Percentiles rank a stretch among this genome's conserved stretches.
Conservation (phyloP, 208 protist species). For the Leishmania aethiopica region DNA sequence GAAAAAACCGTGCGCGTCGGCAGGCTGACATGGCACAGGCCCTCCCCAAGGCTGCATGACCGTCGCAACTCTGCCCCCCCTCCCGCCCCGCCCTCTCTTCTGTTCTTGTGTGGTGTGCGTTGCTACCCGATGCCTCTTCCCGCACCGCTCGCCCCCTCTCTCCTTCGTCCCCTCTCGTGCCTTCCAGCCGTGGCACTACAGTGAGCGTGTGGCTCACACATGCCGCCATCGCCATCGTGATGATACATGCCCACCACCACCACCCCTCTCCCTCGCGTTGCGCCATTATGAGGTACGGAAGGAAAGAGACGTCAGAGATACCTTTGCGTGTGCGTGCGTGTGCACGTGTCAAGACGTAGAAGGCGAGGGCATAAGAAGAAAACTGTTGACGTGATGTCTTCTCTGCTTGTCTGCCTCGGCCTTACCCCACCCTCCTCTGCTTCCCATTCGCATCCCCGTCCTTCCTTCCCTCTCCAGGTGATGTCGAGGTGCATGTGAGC, state of each 20-base stretch:
- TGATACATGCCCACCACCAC: not conserved
- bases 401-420: not conserved
- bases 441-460: not conserved
- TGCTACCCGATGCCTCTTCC: not conserved
- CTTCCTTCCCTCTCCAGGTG: not conserved
- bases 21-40: not conserved
- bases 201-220: not conserved
- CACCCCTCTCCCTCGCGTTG: not conserved
- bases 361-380: not conserved
- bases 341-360: not conserved
- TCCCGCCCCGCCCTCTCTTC: not conserved
- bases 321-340: not conserved
- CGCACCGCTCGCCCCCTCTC: not conserved
- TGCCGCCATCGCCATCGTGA: not conserved
- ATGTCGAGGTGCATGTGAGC: not conserved
- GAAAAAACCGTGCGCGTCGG: conserved; percentile 11
- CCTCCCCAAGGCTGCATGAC: not conserved
- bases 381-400: not conserved
- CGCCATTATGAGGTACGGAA: not conserved
- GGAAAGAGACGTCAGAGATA: not conserved
- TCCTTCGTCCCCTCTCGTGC: not conserved
- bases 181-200: not conserved
- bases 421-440: not conserved
- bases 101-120: not conserved
- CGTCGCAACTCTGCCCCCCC: not conserved